phyloP scores from a whole-genome alignment of 495 filamentous ascomycete genomes.

The Trichoderma orchidacearum region DNA sequence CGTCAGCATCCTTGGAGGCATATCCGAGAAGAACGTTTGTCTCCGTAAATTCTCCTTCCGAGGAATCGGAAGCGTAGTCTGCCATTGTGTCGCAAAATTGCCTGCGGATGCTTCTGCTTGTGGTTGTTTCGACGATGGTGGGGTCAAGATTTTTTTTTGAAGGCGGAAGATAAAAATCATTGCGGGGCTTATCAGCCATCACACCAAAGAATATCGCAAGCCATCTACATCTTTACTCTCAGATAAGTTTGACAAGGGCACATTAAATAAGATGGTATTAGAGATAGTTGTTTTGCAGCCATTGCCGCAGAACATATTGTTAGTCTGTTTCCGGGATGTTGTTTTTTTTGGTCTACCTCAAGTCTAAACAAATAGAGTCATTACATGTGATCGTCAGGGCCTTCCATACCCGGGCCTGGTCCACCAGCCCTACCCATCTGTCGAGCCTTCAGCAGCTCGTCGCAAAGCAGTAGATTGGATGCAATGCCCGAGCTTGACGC shows the following conservation, averaged over 20 bases:
- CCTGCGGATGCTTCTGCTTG: background rate
- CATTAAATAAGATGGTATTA: too few species aligned
- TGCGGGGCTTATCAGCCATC: conserved; percentile 3
- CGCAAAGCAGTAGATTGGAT: conserved; percentile 86
- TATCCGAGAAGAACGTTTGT: conserved; percentile 89
- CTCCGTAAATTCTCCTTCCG: conserved; percentile 60
- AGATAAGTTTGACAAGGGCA: conserved; percentile 2
- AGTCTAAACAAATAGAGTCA: conserved; percentile 1
- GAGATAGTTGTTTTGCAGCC: too few species aligned
- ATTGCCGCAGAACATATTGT: too few species aligned
- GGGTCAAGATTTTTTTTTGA: conserved; percentile 17
- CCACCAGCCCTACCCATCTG: conserved; percentile 61
- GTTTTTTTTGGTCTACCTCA: background rate
- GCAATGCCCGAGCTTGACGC: conserved; percentile 92
- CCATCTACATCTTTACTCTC: background rate
- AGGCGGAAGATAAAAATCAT: background rate
- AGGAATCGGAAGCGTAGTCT: conserved; percentile 75
- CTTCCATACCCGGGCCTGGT: conserved; percentile 42
- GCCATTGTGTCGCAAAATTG: conserved; percentile 43
- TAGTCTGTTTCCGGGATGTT: background rate
- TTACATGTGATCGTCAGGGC: conserved; percentile 24
- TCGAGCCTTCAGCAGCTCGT: conserved; percentile 92
- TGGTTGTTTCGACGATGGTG: background rate
- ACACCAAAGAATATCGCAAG: background rate
- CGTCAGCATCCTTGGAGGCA: conserved; percentile 65